A percentile compares a stretch with the other conserved stretches of the same genome.
Evolutionary conservation across 257 asterid genomes (phyloP).

Genomic region (Nyctanthes arbortristis): DNA sequence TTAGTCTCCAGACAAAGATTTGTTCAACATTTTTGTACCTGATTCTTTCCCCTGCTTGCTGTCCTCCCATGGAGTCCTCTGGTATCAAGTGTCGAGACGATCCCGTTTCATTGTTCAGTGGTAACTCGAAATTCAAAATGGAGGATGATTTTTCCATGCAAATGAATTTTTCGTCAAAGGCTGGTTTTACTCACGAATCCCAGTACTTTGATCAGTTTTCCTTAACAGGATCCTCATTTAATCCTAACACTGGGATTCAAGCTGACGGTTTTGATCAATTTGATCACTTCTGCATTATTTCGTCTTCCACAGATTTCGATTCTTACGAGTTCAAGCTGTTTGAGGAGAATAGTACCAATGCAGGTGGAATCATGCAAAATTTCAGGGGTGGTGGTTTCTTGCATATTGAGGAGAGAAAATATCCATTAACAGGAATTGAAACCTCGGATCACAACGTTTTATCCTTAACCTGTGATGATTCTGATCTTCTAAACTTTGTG

Average conservation of each 20-base stretch:
- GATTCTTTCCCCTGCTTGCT: conserved; percentile 27
- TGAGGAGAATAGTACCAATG: conserved; percentile 41
- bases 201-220: conserved; percentile 52
- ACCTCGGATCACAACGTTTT: conserved; percentile 3
- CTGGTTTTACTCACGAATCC: conserved; percentile 58
- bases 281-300: conserved; percentile 34
- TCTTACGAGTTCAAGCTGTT: conserved; percentile 37
- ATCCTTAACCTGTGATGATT: conserved; percentile 19
- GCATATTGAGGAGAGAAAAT: conserved; percentile 27
- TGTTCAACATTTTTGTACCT: conserved; percentile 22
- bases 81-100: conserved; percentile 22
- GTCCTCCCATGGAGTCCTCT: conserved; percentile 37
- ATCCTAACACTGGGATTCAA: conserved; percentile 35
- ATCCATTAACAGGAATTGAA: conserved; percentile 32
- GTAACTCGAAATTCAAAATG: conserved; percentile 39
- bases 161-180: conserved; percentile 35
- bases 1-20: conserved; percentile 29
- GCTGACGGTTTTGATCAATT: conserved; percentile 43
- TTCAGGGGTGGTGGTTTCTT: conserved; percentile 33
- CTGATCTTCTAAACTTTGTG: conserved; percentile 33
- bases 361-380: conserved; percentile 34
- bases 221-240: conserved; percentile 27
- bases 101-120: conserved; percentile 32
- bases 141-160: conserved; percentile 39
- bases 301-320: conserved; percentile 27